Conservation (phyloP, 2,329 filamentous ascomycete genomes). For the Aspergillus caelatus region DNA sequence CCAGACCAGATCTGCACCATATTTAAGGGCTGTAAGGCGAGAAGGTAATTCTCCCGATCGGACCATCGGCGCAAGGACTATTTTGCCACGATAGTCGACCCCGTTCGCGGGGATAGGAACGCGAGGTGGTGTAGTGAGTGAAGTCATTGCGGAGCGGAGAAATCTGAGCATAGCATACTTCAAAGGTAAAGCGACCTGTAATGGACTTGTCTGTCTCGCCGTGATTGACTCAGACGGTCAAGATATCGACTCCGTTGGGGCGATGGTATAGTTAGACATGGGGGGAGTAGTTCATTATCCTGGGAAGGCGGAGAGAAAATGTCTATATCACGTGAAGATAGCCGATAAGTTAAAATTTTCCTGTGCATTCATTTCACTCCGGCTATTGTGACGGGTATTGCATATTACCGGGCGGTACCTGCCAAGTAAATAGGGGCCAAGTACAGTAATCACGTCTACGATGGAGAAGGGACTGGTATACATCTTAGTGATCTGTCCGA, state of each 20-base stretch:
- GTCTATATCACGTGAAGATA: conserved; percentile 28
- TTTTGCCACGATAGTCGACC: conserved; percentile 89
- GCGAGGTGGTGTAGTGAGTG: conserved; percentile 53
- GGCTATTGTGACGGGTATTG: not conserved
- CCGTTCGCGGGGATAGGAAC: conserved; percentile 85
- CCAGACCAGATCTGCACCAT: conserved; percentile 97
- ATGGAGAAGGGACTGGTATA: not conserved
- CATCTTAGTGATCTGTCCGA: not conserved
- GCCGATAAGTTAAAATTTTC: conserved; percentile 17
- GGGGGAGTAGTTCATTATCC: conserved; percentile 2
- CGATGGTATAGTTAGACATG: conserved; percentile 3
- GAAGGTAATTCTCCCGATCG: conserved; percentile 94
- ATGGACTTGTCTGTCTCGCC: not conserved
- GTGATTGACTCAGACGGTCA: not conserved
- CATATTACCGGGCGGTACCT: conserved; percentile 9
- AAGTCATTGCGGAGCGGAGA: conserved; percentile 60
- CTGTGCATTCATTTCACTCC: not conserved
- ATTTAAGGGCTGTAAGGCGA: conserved; percentile 83
- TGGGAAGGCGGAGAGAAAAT: conserved; percentile 17
- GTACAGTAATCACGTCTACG: not conserved
- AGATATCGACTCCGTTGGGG: not conserved
- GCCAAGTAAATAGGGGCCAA: conserved; percentile 4
- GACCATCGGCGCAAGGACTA: conserved; percentile 97
- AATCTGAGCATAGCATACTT: conserved; percentile 45
- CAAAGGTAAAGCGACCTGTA: not conserved